Evolutionary conservation across 768 basidiomycete species (phyloP).

Genomic region (Ramaria sp.): DNA sequence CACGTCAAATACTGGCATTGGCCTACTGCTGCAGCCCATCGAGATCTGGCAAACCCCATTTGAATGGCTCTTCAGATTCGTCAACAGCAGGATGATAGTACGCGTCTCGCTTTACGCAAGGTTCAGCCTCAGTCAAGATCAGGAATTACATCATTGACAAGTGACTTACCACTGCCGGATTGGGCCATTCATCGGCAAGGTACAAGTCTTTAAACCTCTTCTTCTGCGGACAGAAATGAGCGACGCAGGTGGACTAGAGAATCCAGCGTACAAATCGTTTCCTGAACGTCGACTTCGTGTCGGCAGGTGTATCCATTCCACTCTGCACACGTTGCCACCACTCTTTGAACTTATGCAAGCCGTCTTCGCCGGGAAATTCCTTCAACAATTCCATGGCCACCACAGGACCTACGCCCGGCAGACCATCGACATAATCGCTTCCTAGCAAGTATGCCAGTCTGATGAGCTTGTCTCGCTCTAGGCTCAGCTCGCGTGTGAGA

Average conservation of each 20-base stretch:
- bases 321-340: conserved; percentile 95
- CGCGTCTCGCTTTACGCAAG: conserved; percentile 61
- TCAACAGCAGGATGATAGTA: conserved; percentile 91
- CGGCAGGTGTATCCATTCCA: conserved; percentile 71
- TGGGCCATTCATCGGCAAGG: conserved; percentile 80
- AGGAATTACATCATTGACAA: not conserved
- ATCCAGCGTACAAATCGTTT: conserved; percentile 56
- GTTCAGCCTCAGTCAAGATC: not conserved
- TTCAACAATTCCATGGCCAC: conserved; percentile 91
- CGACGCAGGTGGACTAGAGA: not conserved
- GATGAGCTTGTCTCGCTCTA: conserved; percentile 79
- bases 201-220: conserved; percentile 82
- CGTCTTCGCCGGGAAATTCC: conserved; percentile 83
- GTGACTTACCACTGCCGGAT: conserved; percentile 68
- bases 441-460: conserved; percentile 89
- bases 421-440: conserved; percentile 91
- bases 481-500: conserved; percentile 75
- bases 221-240: conserved; percentile 42
- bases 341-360: conserved; percentile 75
- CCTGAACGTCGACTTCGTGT: conserved; percentile 68
- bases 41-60: conserved; percentile 95
- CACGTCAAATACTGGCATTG: not conserved
- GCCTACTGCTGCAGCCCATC: conserved; percentile 78
- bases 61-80: conserved; percentile 85
- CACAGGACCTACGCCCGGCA: conserved; percentile 89